These are phyloP conservation scores for Boletellus ananas DNA, from an alignment of 768 basidiomycete species.

Conservation along the genomic window DNA sequence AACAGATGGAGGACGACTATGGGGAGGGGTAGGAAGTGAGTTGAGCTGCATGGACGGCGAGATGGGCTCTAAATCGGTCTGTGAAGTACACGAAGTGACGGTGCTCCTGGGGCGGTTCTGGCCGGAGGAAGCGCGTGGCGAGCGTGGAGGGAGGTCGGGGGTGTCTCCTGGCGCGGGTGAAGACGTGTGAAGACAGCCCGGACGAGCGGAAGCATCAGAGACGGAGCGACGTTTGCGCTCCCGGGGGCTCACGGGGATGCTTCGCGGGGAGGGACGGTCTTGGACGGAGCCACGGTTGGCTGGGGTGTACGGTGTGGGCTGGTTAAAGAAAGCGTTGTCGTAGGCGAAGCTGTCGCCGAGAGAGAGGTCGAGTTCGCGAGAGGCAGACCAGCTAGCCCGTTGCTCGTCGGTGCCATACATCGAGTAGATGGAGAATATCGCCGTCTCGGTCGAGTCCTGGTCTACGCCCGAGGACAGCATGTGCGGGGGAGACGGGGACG, in stretches of 20 bases:
- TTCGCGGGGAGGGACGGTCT: conserved; percentile 23
- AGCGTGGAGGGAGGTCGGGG: conserved; percentile 26
- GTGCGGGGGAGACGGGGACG: conserved; percentile 32
- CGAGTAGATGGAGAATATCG: conserved; percentile 81
- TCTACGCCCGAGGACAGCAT: conserved; percentile 33
- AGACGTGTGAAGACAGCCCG: conserved; percentile 14
- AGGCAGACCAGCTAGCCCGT: conserved; percentile 46
- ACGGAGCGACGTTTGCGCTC: conserved; percentile 19
- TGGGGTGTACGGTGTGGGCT: conserved; percentile 12
- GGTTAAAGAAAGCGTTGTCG: conserved; percentile 30
- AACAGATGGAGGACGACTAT: conserved; percentile 27
- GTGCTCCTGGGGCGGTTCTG: conserved; percentile 23
- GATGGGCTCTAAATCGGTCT: conserved; percentile 12
- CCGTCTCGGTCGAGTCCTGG: conserved; percentile 62
- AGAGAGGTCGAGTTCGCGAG: conserved; percentile 36
- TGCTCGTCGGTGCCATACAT: conserved; percentile 70
- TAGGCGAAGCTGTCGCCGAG: conserved; percentile 34
- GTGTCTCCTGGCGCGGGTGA: conserved; percentile 12
- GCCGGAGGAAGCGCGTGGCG: conserved; percentile 19
- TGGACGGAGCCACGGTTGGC: conserved; percentile 28
- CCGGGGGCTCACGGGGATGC: conserved; percentile 20
- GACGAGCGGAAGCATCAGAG: conserved; percentile 22
- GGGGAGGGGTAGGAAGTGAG: conserved; percentile 27
- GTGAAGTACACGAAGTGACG: conserved; percentile 28
- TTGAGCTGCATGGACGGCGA: conserved; percentile 14